phyloP scores from a whole-genome alignment of 371 early-diverging fungal species.

The Mortierella sp. region DNA sequence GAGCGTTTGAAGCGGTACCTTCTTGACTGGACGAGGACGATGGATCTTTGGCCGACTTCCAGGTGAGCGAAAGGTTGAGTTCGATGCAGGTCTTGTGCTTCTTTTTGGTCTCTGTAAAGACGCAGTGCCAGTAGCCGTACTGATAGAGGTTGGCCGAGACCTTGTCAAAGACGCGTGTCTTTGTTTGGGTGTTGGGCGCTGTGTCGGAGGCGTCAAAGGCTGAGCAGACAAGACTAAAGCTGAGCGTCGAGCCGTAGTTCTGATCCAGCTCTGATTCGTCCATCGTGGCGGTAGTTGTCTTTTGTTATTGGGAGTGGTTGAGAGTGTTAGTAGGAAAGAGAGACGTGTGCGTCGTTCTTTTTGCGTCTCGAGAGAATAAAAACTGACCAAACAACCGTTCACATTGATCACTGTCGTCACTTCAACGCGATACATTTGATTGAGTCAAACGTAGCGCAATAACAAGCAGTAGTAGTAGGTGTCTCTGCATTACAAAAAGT shows the following conservation, averaged over 20 bases:
- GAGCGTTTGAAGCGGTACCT: not conserved
- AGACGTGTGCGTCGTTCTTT: too few species aligned
- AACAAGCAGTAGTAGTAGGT: too few species aligned
- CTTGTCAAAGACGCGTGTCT: slow-evolving; percentile 23
- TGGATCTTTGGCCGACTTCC: slow-evolving; percentile 3
- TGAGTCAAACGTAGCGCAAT: too few species aligned
- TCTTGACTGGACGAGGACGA: not conserved
- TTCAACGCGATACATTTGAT: too few species aligned
- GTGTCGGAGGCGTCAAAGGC: slow-evolving; percentile 1
- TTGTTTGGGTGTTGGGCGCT: slow-evolving; percentile 8
- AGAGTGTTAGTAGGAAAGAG: not conserved
- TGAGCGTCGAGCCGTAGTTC: slow-evolving; percentile 30
- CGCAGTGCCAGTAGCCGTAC: slow-evolving; percentile 34
- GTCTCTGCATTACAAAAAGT: too few species aligned
- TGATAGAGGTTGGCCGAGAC: slow-evolving; percentile 13
- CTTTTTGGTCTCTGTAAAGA: slow-evolving; percentile 38
- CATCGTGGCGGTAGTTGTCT: not conserved
- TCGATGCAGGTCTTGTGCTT: slow-evolving; percentile 6
- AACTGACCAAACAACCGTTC: too few species aligned
- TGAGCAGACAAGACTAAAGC: slow-evolving; percentile 28
- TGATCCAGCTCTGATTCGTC: not conserved
- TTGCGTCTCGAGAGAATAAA: too few species aligned
- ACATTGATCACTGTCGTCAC: too few species aligned
- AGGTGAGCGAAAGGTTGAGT: slow-evolving; percentile 31
- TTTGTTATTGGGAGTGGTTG: not conserved